A percentile compares a stretch with the other conserved stretches of the same genome.
Evolutionary conservation across 2,329 filamentous ascomycete genomes (phyloP).

Genomic region (Fusarium paranaense): DNA sequence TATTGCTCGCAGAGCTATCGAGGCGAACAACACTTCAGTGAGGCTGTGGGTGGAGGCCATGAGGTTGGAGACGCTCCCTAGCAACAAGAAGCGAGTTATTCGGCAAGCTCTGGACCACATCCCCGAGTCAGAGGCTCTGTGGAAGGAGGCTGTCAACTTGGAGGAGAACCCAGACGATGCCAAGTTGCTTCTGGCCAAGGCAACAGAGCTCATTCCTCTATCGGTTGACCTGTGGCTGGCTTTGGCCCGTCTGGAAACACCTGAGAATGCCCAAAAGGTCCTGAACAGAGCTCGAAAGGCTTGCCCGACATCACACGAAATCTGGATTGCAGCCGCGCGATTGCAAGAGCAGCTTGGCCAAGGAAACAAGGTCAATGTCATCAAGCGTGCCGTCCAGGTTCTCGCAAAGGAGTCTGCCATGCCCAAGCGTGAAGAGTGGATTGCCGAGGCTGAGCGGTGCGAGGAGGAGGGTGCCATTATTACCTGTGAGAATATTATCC

Average conservation of each 20-base stretch:
- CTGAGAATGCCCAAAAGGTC: conserved; percentile 93
- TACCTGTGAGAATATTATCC: conserved; percentile 90
- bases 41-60: conserved; percentile 95
- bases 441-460: conserved; percentile 91
- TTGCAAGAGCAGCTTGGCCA: conserved; percentile 90
- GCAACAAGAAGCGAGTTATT: conserved; percentile 92
- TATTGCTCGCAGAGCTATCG: conserved; percentile 92
- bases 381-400: conserved; percentile 92
- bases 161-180: conserved; percentile 93
- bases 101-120: conserved; percentile 92
- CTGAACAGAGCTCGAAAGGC: conserved; percentile 96
- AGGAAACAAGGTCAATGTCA: conserved; percentile 84
- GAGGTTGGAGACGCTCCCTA: conserved; percentile 84
- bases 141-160: conserved; percentile 96
- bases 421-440: conserved; percentile 98
- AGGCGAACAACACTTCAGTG: conserved; percentile 89
- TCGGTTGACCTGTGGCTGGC: conserved; percentile 97
- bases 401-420: conserved; percentile 93
- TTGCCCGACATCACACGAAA: conserved; percentile 90
- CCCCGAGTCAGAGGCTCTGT: conserved; percentile 94
- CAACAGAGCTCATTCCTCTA: conserved; percentile 92
- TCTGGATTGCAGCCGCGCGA: conserved; percentile 95
- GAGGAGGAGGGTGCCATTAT: conserved; percentile 90
- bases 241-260: conserved; percentile 87
- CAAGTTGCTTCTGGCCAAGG: conserved; percentile 88